Evolutionary conservation across 2,329 filamentous ascomycete genomes (phyloP), one percentile per base, ranked within the genome.

Genomic region (Exophiala calicioides): DNA sequence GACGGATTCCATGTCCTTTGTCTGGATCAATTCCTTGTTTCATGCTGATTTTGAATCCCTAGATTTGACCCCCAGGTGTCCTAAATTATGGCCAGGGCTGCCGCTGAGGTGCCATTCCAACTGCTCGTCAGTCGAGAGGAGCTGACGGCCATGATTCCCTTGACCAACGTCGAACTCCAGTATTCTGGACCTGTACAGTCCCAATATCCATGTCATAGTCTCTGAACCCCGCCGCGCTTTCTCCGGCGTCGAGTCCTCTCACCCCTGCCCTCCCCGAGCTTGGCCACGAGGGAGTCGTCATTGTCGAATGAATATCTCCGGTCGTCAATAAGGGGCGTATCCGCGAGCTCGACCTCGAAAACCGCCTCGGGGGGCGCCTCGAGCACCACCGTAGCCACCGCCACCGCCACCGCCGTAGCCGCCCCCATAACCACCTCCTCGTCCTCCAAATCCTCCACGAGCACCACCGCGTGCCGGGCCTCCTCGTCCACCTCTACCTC

Each of bases 401-500:
- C 47, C 61, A 52, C 56, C 67, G 44, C 69, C 67, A 44, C 68
- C 69, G 33, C 73, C 73, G 60, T 71, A 75, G 45, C 73, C 73
- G 26, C 40, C 38, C 4, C 47, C 50, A 31, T 41, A 47, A 24
- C 47, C 50, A 31, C 70, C 65, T 42, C 75, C 68, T 58, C 85
- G 79, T 42, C 80, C 84, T 48, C 84, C 76, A 63, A 73, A 75
- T 12, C 74, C 75, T 45, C 78, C 78, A 52, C 78, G 73, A 62
- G 86, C 86, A 40, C 81, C 82, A 49, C 81, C 81, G 46, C 72
- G 64, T 57, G 79, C 70, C 20, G 58, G 50, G 13, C 58, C 58
- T 24, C 75, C 56, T 30, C 69, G 69, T 20, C 79, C 76, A 26
- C 83, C 82, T 40, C 88, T 77, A 20, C 75, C 73, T 55, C 91